Conservation (phyloP, 441 rosid species). For the Biscutella laevigata region DNA sequence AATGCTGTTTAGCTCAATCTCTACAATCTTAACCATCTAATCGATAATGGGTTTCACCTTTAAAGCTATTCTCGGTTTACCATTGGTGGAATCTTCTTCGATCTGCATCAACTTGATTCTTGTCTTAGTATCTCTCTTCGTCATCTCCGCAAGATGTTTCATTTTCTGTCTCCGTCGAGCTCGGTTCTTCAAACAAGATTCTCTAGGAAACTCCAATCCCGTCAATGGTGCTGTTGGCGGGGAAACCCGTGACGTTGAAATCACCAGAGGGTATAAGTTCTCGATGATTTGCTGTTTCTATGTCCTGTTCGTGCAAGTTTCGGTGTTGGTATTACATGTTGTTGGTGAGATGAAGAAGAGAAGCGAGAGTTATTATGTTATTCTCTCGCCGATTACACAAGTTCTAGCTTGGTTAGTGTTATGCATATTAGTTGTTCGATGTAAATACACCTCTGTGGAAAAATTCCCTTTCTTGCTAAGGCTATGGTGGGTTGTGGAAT, state of each 20-base stretch:
- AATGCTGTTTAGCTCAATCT: slow-evolving; percentile 26
- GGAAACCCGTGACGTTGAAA: slow-evolving; percentile 33
- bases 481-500: slow-evolving; percentile 67
- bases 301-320: slow-evolving; percentile 51
- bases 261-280: slow-evolving; percentile 46
- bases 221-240: slow-evolving; percentile 28
- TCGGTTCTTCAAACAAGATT: slow-evolving; percentile 52
- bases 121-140: slow-evolving; percentile 47
- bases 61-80: slow-evolving; percentile 38
- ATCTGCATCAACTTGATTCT: slow-evolving; percentile 58
- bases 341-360: slow-evolving; percentile 40
- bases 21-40: not conserved
- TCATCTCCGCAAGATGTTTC: slow-evolving; percentile 47
- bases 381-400: slow-evolving; percentile 48
- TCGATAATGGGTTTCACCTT: slow-evolving; percentile 1
- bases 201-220: slow-evolving; percentile 31
- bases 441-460: slow-evolving; percentile 56
- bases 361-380: slow-evolving; percentile 26
- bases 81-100: slow-evolving; percentile 50
- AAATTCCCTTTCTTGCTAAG: slow-evolving; percentile 63
- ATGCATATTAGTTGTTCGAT: slow-evolving; percentile 57
- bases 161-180: slow-evolving; percentile 44
- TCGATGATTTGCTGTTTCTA: slow-evolving; percentile 56
- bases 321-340: slow-evolving; percentile 57
- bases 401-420: slow-evolving; percentile 63